Percentiles rank a stretch among this genome's conserved stretches.
These are phyloP conservation scores for Sinapis alba DNA, from an alignment of 441 rosid species.

Conservation along the genomic window DNA sequence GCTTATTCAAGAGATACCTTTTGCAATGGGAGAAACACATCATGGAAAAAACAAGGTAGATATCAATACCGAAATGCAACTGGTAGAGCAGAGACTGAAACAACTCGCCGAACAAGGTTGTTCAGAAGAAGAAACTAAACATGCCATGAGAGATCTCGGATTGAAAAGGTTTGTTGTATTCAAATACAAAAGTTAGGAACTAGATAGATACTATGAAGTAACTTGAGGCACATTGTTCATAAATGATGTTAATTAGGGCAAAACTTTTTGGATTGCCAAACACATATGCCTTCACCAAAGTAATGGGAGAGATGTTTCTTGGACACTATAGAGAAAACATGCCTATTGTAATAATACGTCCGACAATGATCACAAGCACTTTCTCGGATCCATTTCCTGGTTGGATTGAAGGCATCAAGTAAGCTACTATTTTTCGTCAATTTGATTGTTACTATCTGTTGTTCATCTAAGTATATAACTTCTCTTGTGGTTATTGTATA, in stretches of 20 bases:
- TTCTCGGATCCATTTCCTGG: constrained; percentile 56
- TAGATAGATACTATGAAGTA: background rate
- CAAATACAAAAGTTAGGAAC: background rate
- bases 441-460: background rate
- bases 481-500: background rate
- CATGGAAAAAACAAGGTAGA: constrained; percentile 59
- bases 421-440: background rate
- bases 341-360: constrained; percentile 47
- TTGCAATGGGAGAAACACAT: constrained; percentile 53
- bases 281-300: constrained; percentile 58
- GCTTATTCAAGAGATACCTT: constrained; percentile 50
- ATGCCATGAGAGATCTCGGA: constrained; percentile 21
- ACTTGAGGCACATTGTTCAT: background rate
- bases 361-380: constrained; percentile 55
- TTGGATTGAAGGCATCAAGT: constrained; percentile 63
- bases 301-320: constrained; percentile 57
- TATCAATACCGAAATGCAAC: constrained; percentile 52
- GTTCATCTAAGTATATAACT: background rate
- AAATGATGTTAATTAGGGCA: constrained; percentile 44
- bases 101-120: constrained; percentile 50
- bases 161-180: background rate
- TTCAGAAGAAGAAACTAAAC: constrained; percentile 20
- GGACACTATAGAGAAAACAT: constrained; percentile 38
- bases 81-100: constrained; percentile 46
- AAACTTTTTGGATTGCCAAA: constrained; percentile 57